Evolutionary conservation across 2,329 filamentous ascomycete genomes (phyloP).

Genomic region (Pestalotiopsis sp.): DNA sequence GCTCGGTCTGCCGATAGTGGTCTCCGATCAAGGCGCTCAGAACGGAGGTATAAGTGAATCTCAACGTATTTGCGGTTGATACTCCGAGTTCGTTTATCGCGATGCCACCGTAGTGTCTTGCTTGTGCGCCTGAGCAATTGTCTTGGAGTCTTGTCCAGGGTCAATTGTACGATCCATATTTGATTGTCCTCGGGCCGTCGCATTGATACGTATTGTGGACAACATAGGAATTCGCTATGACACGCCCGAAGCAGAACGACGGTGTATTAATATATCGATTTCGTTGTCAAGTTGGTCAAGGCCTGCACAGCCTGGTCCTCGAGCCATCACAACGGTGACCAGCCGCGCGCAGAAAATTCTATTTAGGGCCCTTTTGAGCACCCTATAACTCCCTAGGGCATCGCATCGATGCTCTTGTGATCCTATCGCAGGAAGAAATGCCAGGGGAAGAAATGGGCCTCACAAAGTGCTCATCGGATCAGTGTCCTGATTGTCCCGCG

Average conservation of each 20-base stretch:
- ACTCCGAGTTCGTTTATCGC: background rate
- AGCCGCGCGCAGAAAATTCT: background rate
- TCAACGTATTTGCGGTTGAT: background rate
- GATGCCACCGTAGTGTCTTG: background rate
- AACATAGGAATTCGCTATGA: background rate
- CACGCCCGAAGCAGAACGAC: background rate
- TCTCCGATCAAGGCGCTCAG: background rate
- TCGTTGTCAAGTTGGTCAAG: background rate
- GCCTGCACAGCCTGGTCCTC: background rate
- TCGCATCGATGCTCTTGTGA: background rate
- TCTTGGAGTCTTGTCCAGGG: background rate
- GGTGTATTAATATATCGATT: background rate
- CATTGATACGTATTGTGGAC: background rate
- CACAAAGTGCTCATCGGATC: background rate
- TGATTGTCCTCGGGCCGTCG: background rate
- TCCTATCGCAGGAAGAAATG: background rate
- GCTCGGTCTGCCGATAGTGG: constrained; percentile 11
- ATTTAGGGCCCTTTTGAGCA: background rate
- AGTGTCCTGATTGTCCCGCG: background rate
- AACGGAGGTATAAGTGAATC: background rate
- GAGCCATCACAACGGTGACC: background rate
- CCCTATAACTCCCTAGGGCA: background rate
- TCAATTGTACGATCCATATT: background rate
- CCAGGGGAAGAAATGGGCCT: background rate
- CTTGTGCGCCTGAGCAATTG: background rate